Base-by-base conservation (phyloP, 768 basidiomycete species). In the Kwoniella bestiolae region DNA sequence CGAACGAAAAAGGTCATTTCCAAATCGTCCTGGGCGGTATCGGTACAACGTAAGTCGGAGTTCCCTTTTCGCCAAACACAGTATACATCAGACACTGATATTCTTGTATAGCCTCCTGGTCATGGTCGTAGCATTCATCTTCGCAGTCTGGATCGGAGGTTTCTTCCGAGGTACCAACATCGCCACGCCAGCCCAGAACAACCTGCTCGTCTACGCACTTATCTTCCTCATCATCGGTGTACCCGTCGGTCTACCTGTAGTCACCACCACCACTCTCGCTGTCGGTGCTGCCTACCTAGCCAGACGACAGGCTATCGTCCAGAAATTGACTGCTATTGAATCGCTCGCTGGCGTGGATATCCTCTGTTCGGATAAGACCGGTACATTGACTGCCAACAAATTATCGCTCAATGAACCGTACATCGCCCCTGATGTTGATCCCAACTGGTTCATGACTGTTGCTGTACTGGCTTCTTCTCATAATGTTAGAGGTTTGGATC, bases 291-390 rank as follows among this genome's bases (percentile, higher is more conserved):
- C 84, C 3, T 83, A 83, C 70, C 79, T 84, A 57, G 83, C 83
- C 5, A 73, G 80, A 32, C 74, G 81, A 21, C 80, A 85, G 64
- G 83, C 83, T 12, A 85, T 85, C 69, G 85, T 85, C 3, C 84
- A 84, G 71, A 84, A 84, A 69, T 74, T 85, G 23, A 84, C 85
- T 1, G 84, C 85, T 35, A 85, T 85, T 70, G 85, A 85, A 67
- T 82, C 82, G 16, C 80, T 85, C n/a, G 85, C 85, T 18, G 85
- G 84, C 52, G 85, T 85, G 44, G 83, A 84, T 58, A 82, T 85
- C 47, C 78, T 85, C 28, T 80, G 76, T 57, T 75, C 75, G 0
- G 72, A 76, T 58, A 76, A 76, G 60, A 76, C 75, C 35, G 75
- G 85, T 32, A 85, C 85, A 0, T 72, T 85, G 34, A 85, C 85